Conservation (phyloP, 225 moss, liverwort and hornwort species). For the Physcomitrium patens region DNA sequence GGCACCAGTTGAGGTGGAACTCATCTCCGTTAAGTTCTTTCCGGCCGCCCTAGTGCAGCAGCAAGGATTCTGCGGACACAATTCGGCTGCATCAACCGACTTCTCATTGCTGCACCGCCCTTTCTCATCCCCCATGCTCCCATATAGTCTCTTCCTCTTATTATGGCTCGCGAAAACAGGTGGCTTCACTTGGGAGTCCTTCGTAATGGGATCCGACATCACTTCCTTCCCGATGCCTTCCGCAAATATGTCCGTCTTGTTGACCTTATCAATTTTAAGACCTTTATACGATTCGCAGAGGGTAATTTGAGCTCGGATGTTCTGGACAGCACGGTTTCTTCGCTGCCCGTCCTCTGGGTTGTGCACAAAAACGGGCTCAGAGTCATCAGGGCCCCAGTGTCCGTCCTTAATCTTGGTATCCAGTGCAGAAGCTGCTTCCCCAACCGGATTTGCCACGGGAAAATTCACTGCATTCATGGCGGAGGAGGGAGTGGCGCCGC, state of each 20-base stretch:
- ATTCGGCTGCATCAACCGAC: conserved; percentile 8
- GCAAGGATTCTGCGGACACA: conserved; percentile 24
- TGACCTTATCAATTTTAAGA: conserved; percentile 41
- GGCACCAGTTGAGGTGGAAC: conserved; percentile 31
- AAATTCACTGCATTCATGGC: not conserved
- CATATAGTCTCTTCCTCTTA: conserved; percentile 48
- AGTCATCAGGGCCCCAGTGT: conserved; percentile 36
- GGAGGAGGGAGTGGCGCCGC: conserved; percentile 22
- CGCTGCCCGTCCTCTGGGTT: conserved; percentile 42
- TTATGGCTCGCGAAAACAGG: conserved; percentile 42
- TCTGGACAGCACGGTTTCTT: conserved; percentile 42
- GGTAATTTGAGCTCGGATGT: conserved; percentile 45
- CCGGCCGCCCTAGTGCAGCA: conserved; percentile 13
- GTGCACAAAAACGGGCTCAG: conserved; percentile 49
- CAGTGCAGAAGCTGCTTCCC: conserved; percentile 3
- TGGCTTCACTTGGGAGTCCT: conserved; percentile 40
- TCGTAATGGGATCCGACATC: conserved; percentile 27
- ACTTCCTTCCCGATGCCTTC: conserved; percentile 18
- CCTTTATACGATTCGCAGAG: conserved; percentile 45
- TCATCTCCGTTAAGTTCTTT: not conserved
- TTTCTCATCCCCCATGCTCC: conserved; percentile 31
- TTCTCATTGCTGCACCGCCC: not conserved
- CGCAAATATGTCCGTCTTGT: conserved; percentile 28
- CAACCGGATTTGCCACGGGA: not conserved
- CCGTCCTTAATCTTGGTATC: conserved; percentile 21